Percentiles rank a stretch among this genome's conserved stretches.
Evolutionary conservation across 176 grass and related monocot genomes (phyloP).

Genomic region (Musa acuminata): DNA sequence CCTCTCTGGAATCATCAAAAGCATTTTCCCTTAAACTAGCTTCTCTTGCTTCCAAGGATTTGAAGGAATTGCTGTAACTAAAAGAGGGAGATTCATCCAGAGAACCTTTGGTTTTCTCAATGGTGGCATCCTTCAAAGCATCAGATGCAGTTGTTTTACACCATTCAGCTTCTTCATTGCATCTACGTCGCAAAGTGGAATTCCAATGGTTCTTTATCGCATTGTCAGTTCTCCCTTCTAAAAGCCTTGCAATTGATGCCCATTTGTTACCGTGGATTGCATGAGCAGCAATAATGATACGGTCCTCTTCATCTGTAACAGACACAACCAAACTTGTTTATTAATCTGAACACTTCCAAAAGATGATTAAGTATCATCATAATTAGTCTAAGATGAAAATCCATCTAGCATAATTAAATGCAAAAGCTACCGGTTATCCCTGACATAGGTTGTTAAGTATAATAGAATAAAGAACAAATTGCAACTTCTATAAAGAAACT

Average conservation of each 20-base stretch:
- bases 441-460: too few species aligned
- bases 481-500: too few species aligned
- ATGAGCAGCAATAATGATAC: constrained; percentile 74
- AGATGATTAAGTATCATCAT: not conserved
- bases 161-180: constrained; percentile 27
- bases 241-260: constrained; percentile 81
- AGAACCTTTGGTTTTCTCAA: constrained; percentile 31
- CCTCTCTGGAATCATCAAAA: constrained; percentile 25
- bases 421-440: too few species aligned
- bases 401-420: too few species aligned
- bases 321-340: constrained; percentile 1
- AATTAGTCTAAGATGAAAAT: too few species aligned
- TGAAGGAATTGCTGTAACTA: constrained; percentile 39
- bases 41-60: constrained; percentile 28
- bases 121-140: constrained; percentile 24
- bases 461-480: too few species aligned
- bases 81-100: constrained; percentile 36
- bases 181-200: constrained; percentile 71
- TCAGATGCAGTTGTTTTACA: constrained; percentile 28
- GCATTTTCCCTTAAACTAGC: constrained; percentile 24
- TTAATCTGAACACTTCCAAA: too few species aligned
- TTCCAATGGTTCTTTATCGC: constrained; percentile 99
- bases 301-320: constrained; percentile 81
- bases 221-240: constrained; percentile 87
- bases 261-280: constrained; percentile 86